Evolutionary conservation across 257 asterid genomes (phyloP).

Genomic region (Capsicum rhomboideum): DNA sequence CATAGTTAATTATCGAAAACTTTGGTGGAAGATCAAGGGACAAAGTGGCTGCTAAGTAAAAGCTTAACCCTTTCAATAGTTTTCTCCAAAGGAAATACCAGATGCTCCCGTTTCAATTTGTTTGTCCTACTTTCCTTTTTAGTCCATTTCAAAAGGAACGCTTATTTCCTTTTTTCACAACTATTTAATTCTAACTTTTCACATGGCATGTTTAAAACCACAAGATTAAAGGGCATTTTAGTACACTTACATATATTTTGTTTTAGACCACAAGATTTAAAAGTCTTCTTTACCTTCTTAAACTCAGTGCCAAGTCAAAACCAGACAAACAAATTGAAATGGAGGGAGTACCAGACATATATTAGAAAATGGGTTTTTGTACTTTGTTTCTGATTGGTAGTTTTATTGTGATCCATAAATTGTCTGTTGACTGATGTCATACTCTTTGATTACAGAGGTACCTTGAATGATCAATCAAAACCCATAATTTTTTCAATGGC

Average conservation of each 20-base stretch:
- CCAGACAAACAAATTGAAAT: too few species aligned
- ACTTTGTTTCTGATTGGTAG: not conserved
- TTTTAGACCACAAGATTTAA: too few species aligned
- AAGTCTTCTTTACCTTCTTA: too few species aligned
- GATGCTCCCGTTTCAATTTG: too few species aligned
- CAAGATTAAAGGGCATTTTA: too few species aligned
- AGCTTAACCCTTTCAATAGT: not conserved
- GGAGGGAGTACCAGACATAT: not conserved
- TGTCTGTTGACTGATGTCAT: not conserved
- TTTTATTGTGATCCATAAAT: not conserved
- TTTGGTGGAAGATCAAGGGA: not conserved
- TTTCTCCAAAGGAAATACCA: not conserved
- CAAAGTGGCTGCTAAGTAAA: not conserved
- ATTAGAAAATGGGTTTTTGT: not conserved
- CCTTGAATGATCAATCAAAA: slow-evolving; percentile 53
- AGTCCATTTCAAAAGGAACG: too few species aligned
- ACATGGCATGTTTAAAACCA: too few species aligned
- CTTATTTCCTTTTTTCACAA: too few species aligned
- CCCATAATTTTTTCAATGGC: slow-evolving; percentile 98
- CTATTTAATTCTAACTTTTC: too few species aligned
- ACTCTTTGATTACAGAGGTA: slow-evolving; percentile 49
- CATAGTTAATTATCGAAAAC: not conserved
- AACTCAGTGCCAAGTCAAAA: too few species aligned
- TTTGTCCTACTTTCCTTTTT: too few species aligned
- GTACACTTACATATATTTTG: too few species aligned